Evolutionary conservation across 1,284 basidiomycete genomes (phyloP), one percentile per base, ranked within the genome.

Genomic region (Microbotryum scabiosae): DNA sequence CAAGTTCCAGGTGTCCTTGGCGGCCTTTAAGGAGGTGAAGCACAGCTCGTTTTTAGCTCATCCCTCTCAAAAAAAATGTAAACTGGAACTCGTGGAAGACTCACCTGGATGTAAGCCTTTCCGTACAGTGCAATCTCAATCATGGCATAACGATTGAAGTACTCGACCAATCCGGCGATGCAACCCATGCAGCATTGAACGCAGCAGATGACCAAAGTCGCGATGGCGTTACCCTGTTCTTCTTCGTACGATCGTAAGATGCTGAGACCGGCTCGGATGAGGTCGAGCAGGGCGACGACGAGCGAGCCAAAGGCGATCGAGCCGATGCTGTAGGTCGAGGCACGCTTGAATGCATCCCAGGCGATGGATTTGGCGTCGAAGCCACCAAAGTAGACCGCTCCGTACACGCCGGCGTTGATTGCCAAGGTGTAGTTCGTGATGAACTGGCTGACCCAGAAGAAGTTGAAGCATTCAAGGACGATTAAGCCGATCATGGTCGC

Each of bases 301-400:
- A 94, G 78, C 3, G 86, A 88, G 5, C 90, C 90, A 71, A 93
- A 91, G 5, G 88, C 88, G 70, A 94, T 90, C 0, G 87, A 90
- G 7, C 90, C 91, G 32, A 96, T 80, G 1, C 88, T 91, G 57
- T 86, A 78, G 0, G 89, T 90, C 18, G 85, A 86, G n/a, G 88
- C 86, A 28, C 90, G 83, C 44, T 81, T 79, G 72, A 94, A 87
- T 0, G 88, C 80, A 21, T 72, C 72, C 61, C 65, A 70, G 1
- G 74, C 69, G 49, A 57, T 41, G 10, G 60, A 30, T 20, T 26
- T 59, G n/a, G 53, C 50, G 9, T n/a, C 51, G 10, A 57, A 54
- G 10, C 56, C 51, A 20, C 50, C 47, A 51, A 60, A 57, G 41
- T 56, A 60, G 56, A 65, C 43, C 14, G 36, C 36, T 41, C 65